A percentile compares a stretch with the other conserved stretches of the same genome.
These are phyloP conservation scores for Hypoxylon fragiforme DNA, from an alignment of 495 filamentous ascomycete genomes.

Conservation along the genomic window DNA sequence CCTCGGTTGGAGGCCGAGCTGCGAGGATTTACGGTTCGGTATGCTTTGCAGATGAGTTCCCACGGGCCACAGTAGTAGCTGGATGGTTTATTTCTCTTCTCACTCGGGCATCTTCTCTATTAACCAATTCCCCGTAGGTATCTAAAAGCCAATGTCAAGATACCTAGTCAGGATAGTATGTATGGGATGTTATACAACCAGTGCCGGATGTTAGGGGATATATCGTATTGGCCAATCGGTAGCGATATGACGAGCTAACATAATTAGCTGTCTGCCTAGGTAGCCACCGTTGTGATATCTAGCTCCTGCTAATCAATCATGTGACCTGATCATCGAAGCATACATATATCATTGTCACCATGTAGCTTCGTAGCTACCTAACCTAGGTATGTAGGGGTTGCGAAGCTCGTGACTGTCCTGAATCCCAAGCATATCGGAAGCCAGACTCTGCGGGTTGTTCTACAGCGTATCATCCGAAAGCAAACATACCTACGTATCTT, in stretches of 20 bases:
- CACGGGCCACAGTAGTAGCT: background rate
- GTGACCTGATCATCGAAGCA: conserved; percentile 18
- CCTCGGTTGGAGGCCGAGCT: conserved; percentile 25
- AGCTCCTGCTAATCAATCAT: conserved; percentile 18
- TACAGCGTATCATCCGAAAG: conserved; percentile 1
- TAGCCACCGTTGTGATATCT: conserved; percentile 14
- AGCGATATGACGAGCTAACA: conserved; percentile 1
- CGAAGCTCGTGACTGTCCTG: background rate
- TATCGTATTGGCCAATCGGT: conserved; percentile 28
- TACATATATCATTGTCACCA: background rate
- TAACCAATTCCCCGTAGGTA: no score
- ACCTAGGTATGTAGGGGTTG: background rate
- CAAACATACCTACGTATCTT: no score
- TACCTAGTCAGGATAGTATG: conserved; percentile 1
- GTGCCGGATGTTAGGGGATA: background rate
- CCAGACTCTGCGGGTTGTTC: background rate
- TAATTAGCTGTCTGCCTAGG: conserved; percentile 5
- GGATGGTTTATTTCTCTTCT: no score
- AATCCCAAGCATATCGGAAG: background rate
- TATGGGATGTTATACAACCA: no score
- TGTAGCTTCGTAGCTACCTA: background rate
- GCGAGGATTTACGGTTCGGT: conserved; percentile 9
- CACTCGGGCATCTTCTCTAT: no score
- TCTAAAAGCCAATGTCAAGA: conserved; percentile 13
- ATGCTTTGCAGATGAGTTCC: conserved; percentile 19